phyloP scores from a whole-genome alignment of 2,329 filamentous ascomycete species.

The Teratosphaeria zuluensis region DNA sequence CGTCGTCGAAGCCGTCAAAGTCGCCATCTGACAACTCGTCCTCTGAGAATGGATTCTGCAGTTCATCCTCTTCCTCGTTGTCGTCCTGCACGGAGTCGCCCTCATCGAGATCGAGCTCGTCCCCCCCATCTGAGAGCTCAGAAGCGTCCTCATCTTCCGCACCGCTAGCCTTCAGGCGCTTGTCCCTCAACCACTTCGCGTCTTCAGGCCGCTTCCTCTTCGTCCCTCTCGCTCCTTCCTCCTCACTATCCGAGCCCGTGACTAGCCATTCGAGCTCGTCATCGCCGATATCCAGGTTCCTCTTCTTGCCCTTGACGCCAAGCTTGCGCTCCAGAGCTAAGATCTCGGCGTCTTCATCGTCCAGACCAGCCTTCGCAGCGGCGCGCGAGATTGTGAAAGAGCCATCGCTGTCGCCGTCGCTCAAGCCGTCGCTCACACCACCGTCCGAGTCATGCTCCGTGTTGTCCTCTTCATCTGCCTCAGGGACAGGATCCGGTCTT shows the following conservation, averaged over 20 bases:
- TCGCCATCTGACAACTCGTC: constrained; percentile 21
- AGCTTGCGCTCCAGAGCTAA: constrained; percentile 77
- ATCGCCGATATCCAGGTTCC: constrained; percentile 61
- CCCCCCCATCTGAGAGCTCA: constrained; percentile 13
- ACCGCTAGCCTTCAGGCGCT: constrained; percentile 44
- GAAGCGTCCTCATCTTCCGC: constrained; percentile 21
- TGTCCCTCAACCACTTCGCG: constrained; percentile 49
- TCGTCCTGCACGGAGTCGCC: constrained; percentile 34
- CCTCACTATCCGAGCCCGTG: constrained; percentile 51
- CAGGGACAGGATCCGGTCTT: neutral
- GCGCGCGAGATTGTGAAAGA: constrained; percentile 12
- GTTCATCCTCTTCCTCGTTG: constrained; percentile 25
- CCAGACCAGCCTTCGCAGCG: constrained; percentile 45
- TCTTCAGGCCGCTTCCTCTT: constrained; percentile 52
- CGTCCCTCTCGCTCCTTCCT: constrained; percentile 33
- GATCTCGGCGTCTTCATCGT: constrained; percentile 81
- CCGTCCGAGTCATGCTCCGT: constrained; percentile 8
- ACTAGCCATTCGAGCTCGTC: constrained; percentile 76
- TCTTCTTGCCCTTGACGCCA: constrained; percentile 70
- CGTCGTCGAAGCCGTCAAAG: constrained; percentile 23
- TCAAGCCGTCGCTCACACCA: constrained; percentile 2
- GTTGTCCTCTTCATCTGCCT: constrained; percentile 6
- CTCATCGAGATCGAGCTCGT: constrained; percentile 31
- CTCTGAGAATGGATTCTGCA: constrained; percentile 24
- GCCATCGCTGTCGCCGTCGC: constrained; percentile 6